Evolutionary conservation across 495 filamentous ascomycete species (phyloP), one percentile per base, ranked within the genome.

Genomic region (Daldinia caldariorum): DNA sequence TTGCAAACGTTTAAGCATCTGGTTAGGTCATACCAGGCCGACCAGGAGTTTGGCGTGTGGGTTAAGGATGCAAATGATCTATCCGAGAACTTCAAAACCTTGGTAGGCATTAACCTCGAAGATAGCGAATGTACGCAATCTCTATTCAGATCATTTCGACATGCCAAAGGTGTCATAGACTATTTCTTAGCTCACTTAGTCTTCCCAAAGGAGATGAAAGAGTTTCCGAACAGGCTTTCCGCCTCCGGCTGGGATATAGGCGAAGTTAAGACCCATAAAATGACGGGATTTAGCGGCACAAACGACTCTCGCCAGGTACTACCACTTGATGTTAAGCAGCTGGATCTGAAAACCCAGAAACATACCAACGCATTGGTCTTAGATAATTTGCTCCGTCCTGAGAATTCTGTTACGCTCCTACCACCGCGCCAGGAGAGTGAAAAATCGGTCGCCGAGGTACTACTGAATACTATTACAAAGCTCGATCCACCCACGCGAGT

Each of bases 271-370:
- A 51, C 16, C 0, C 77, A 87, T 32, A 81, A 83, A 0, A 87
- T 86, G 0, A 89, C 86, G 0, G 90, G 90, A 0, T 93, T 93
- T 65, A 92, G 89, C 74, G 90, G 91, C 2, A 94, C 91, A 0
- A 92, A 90, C 41, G 90, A 94, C 70, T 87, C 83, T 18, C 81
- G 83, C 49, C 69, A 80, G 34, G 74, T 88, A 1, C 79, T 92
- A 0, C 89, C 90, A 0, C 73, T 90, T 0, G 76, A 76, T 14
- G 78, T 92, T 0, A 64, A 70, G 4, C 86, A 91, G 20, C 71
- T 83, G 0, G 88, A 92, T 67, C 82, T 89, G 0, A 78, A 79
- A 0, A 77, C 75, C 31, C 88, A 90, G 47, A 71, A 76, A 6
- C 85, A 89, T 59, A 92, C 89, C 4, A 92, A 91, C 73, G 88